Conservation (phyloP, 139 green algal genomes). For the Coelastrella sp. region DNA sequence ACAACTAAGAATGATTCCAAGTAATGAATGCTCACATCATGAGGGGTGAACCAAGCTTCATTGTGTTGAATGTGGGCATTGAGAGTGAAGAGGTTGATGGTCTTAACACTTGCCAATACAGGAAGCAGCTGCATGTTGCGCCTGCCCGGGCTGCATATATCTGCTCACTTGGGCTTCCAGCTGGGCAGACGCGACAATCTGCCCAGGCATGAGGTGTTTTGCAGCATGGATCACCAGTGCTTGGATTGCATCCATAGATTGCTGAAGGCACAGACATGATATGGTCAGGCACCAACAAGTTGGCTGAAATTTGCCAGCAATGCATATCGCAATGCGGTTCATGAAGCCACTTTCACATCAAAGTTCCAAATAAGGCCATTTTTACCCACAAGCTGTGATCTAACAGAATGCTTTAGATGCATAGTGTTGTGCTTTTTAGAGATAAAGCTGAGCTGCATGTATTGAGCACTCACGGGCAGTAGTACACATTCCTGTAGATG, state of each 20-base stretch:
- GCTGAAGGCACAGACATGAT: not conserved
- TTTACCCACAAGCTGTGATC: too few relatives aligned
- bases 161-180: conserved; percentile 28
- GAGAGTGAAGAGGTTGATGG: too few relatives aligned
- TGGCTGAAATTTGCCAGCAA: not conserved
- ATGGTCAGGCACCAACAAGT: too few relatives aligned
- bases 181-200: conserved; percentile 21
- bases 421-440: too few relatives aligned
- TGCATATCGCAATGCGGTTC: not conserved
- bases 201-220: conserved; percentile 19
- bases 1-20: not conserved
- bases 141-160: not conserved
- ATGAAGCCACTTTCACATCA: too few relatives aligned
- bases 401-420: too few relatives aligned
- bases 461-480: not conserved
- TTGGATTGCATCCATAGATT: conserved; percentile 15
- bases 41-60: too few relatives aligned
- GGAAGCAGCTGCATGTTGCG: not conserved
- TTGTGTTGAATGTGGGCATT: too few relatives aligned
- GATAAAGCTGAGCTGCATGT: too few relatives aligned
- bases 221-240: conserved; percentile 8
- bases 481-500: not conserved
- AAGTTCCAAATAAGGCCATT: too few relatives aligned
- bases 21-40: not conserved
- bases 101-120: not conserved